These are phyloP conservation scores for Raphanus sativus DNA, from an alignment of 345 rosid species.

Conservation along the genomic window DNA sequence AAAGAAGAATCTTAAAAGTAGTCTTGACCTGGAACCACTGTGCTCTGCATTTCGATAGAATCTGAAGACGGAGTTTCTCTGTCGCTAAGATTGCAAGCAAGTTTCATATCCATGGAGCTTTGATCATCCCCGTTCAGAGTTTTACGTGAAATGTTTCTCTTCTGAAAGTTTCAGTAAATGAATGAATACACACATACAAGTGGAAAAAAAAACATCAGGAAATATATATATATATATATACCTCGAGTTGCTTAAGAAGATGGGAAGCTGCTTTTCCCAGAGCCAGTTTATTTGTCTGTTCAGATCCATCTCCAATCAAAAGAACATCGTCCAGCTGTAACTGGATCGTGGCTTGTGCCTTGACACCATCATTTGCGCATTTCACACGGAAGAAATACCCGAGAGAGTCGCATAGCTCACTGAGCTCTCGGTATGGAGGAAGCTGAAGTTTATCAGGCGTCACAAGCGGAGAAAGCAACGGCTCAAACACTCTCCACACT, in stretches of 20 bases:
- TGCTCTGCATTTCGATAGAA: conserved; percentile 19
- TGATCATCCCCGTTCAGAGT: conserved; percentile 39
- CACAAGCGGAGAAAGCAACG: conserved; percentile 74
- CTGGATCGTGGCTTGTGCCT: conserved; percentile 56
- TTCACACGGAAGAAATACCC: conserved; percentile 62
- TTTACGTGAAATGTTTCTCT: conserved; percentile 53
- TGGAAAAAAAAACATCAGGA: not conserved
- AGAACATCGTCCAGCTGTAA: conserved; percentile 67
- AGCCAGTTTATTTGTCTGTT: conserved; percentile 63
- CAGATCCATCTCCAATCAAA: conserved; percentile 63
- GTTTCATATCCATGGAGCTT: conserved; percentile 19
- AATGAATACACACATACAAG: conserved; percentile 2
- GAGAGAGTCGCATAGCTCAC: conserved; percentile 70
- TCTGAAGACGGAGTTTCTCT: conserved; percentile 15
- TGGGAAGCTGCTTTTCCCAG: conserved; percentile 77
- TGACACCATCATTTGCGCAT: conserved; percentile 49
- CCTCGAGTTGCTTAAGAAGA: conserved; percentile 81
- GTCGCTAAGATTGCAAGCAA: conserved; percentile 10
- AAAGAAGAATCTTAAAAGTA: conserved; percentile 9
- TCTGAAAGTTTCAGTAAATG: conserved; percentile 42
- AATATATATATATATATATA: conserved; percentile 34
- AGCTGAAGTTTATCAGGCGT: conserved; percentile 80
- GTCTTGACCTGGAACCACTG: conserved; percentile 28
- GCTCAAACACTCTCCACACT: conserved; percentile 77
- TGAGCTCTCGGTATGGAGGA: conserved; percentile 72